These are phyloP conservation scores for Vicia sativa DNA, from an alignment of 306 rosid species.

Conservation along the genomic window DNA sequence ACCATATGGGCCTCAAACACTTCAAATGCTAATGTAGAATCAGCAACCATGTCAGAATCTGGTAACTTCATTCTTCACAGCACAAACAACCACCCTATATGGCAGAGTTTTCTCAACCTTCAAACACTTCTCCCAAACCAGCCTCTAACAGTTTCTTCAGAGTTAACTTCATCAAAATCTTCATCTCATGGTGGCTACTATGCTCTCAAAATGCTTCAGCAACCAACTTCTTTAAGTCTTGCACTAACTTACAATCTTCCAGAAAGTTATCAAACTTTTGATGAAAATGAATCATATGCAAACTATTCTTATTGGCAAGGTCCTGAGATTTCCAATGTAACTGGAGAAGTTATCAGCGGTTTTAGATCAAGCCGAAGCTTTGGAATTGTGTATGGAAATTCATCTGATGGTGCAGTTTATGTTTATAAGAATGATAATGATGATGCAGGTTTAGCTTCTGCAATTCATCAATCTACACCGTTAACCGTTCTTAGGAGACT, in stretches of 20 bases:
- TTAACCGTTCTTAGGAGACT: slow-evolving; percentile 58
- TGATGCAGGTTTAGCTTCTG: slow-evolving; percentile 61
- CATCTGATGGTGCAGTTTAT: slow-evolving; percentile 82
- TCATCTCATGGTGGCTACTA: slow-evolving; percentile 79
- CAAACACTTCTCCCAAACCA: slow-evolving; percentile 87
- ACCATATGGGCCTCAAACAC: slow-evolving; percentile 83
- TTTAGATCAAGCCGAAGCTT: slow-evolving; percentile 79
- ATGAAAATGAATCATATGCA: slow-evolving; percentile 50
- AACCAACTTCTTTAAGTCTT: slow-evolving; percentile 76
- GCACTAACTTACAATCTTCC: slow-evolving; percentile 78
- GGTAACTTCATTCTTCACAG: slow-evolving; percentile 76
- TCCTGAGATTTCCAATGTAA: slow-evolving; percentile 85
- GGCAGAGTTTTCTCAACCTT: slow-evolving; percentile 95
- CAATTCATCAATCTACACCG: slow-evolving; percentile 51
- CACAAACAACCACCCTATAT: slow-evolving; percentile 48
- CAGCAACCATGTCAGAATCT: slow-evolving; percentile 71
- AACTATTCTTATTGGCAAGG: slow-evolving; percentile 89
- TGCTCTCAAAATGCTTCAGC: slow-evolving; percentile 92
- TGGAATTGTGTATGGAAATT: slow-evolving; percentile 86
- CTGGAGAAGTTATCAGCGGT: slow-evolving; percentile 81
- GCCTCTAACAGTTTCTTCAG: slow-evolving; percentile 75
- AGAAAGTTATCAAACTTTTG: slow-evolving; percentile 48
- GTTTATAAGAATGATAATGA: slow-evolving; percentile 78
- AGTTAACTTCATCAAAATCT: slow-evolving; percentile 68
- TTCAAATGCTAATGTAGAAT: slow-evolving; percentile 52